phyloP scores from a whole-genome alignment of 2,329 filamentous ascomycete species.

The Penicillium sp. region DNA sequence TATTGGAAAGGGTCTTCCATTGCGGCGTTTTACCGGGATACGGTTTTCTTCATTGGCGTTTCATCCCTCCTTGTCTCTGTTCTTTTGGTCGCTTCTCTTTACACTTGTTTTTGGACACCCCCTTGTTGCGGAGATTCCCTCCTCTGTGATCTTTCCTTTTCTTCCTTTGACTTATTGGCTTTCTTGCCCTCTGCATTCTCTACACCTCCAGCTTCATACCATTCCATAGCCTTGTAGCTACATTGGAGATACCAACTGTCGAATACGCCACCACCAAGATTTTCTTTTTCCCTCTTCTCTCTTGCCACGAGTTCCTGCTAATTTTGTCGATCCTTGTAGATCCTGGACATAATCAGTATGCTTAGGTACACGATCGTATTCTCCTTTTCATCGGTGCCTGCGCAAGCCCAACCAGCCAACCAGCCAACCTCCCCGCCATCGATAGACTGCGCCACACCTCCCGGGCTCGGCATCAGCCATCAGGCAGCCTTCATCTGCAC shows the following conservation, averaged over 20 bases:
- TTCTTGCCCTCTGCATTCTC: background rate
- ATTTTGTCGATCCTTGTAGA: background rate
- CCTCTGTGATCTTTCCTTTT: conserved; percentile 15
- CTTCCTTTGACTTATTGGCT: conserved; percentile 1
- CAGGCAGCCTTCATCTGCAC: conserved; percentile 20
- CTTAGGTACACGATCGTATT: background rate
- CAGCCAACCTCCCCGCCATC: conserved; percentile 10
- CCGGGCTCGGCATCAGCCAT: conserved; percentile 17
- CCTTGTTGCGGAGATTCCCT: conserved; percentile 21
- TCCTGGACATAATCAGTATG: background rate
- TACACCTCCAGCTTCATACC: conserved; percentile 3
- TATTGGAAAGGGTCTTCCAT: conserved; percentile 20
- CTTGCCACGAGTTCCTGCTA: background rate
- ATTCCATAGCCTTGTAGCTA: conserved; percentile 25
- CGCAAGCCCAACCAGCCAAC: background rate
- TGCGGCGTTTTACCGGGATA: conserved; percentile 16
- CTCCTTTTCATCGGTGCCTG: conserved; percentile 6
- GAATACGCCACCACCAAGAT: conserved; percentile 13
- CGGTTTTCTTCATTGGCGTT: conserved; percentile 13
- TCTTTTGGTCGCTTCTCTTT: conserved; percentile 8
- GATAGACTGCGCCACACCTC: conserved; percentile 29
- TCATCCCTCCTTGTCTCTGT: conserved; percentile 12
- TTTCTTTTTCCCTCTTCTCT: background rate
- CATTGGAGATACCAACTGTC: conserved; percentile 32
- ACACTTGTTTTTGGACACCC: conserved; percentile 21